A percentile compares a stretch with the other conserved stretches of the same genome.
phyloP scores from a whole-genome alignment of 179 eudicot species.

The Camellia oleifera region DNA sequence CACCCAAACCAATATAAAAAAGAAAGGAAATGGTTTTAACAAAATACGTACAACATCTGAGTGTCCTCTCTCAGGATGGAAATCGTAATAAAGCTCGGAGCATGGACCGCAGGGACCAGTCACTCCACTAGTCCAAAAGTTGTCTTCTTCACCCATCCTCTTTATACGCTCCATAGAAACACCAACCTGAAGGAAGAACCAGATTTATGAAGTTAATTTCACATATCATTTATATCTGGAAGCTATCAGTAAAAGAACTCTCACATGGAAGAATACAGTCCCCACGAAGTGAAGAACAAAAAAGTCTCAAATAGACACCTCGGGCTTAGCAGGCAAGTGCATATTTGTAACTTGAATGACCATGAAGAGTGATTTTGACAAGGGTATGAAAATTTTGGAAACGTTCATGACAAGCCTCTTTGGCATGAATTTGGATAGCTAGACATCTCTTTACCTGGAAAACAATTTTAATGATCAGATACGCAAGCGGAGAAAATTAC shows the following conservation, averaged over 20 bases:
- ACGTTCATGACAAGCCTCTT: neutral
- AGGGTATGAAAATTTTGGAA: neutral
- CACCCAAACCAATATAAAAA: neutral
- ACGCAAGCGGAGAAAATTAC: neutral
- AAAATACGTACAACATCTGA: conserved; percentile 61
- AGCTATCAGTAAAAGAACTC: neutral
- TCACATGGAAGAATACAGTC: neutral
- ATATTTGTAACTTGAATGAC: conserved; percentile 1
- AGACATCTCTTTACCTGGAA: neutral
- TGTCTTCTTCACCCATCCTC: conserved; percentile 87
- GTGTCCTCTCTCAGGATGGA: conserved; percentile 86
- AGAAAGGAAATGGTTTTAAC: neutral
- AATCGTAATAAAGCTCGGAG: conserved; percentile 93
- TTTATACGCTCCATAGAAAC: too few relatives aligned
- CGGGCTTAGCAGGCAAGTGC: neutral
- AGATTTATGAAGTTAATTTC: conserved; percentile 8
- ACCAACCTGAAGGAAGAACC: neutral
- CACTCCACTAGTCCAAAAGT: conserved; percentile 96
- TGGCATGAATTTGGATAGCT: neutral
- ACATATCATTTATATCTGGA: neutral
- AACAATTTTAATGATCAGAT: too few relatives aligned
- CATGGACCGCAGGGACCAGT: conserved; percentile 99
- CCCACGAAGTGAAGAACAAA: neutral
- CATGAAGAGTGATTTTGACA: conserved; percentile 5
- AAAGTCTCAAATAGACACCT: neutral